These are phyloP conservation scores for Pelargonium fulgidum DNA, from an alignment of 441 rosid species.

Conservation along the genomic window DNA sequence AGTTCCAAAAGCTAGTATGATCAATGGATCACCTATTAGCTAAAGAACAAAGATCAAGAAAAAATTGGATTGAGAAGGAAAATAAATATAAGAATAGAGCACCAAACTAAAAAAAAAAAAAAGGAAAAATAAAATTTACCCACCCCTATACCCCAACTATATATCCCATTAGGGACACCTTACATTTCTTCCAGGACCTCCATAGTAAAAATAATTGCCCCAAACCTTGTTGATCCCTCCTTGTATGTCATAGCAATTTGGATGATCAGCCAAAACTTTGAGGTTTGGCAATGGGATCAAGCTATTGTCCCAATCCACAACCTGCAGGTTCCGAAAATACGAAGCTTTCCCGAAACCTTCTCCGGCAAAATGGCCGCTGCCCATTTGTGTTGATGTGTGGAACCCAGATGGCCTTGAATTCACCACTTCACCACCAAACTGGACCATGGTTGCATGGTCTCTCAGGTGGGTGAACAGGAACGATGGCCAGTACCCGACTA, in stretches of 20 bases:
- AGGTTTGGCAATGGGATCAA: slow-evolving; percentile 60
- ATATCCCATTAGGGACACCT: slow-evolving; percentile 56
- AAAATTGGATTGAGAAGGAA: slow-evolving; percentile 26
- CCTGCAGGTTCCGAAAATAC: slow-evolving; percentile 75
- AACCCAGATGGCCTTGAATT: slow-evolving; percentile 59
- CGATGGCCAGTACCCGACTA: slow-evolving; percentile 95
- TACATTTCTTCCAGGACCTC: slow-evolving; percentile 72
- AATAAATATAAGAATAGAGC: slow-evolving; percentile 30
- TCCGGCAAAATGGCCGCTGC: slow-evolving; percentile 85
- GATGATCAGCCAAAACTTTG: slow-evolving; percentile 71
- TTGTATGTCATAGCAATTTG: slow-evolving; percentile 80
- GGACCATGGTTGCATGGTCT: slow-evolving; percentile 89
- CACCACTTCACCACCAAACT: slow-evolving; percentile 87
- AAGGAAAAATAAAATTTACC: slow-evolving; percentile 6
- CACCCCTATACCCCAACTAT: slow-evolving; percentile 21
- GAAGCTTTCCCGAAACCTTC: slow-evolving; percentile 91
- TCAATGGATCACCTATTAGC: slow-evolving; percentile 28
- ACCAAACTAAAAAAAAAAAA: slow-evolving; percentile 23
- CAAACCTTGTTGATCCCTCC: slow-evolving; percentile 72
- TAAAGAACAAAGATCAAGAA: not conserved
- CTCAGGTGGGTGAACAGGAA: slow-evolving; percentile 68
- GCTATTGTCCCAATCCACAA: slow-evolving; percentile 93
- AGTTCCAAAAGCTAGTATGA: slow-evolving; percentile 26
- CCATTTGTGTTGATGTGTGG: slow-evolving; percentile 91
- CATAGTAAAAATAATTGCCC: slow-evolving; percentile 73